Base-by-base conservation (phyloP, 371 early-diverging fungal species). In the Mortierella sp. region DNA sequence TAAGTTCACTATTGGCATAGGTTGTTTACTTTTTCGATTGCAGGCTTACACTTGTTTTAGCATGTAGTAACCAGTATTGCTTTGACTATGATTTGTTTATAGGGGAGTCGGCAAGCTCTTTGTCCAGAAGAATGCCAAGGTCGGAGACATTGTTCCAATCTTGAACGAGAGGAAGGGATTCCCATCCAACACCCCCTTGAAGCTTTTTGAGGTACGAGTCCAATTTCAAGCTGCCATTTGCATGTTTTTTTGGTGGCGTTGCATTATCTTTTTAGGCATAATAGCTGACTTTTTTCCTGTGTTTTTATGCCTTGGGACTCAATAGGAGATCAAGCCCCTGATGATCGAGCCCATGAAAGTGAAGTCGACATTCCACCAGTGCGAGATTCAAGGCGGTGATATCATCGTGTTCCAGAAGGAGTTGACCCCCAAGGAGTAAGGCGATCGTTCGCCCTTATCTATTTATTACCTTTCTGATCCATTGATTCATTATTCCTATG, bases 321-420 rank as follows among this genome's bases (percentile, higher is more conserved):
- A 65, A 72, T 60, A 86, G 91, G 99, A 99, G 89, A 93, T 97
- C 86, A 97, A 97, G 88, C 96, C 97, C 1, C 90, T 90, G 2
- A 95, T 97, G 95, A 94, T 98, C 74, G 98, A 97, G 54, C 77
- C 76, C 16, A 89, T 96, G 85, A 92, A 94, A 78, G 44, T 80
- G 35, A 89, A 90, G 63, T n/a, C 74, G 16, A 95, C 96, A 0
- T 96, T 97, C 81, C 76, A 60, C 8, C 83, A 89, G 54, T 93
- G 96, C 35, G 98, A 98, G 82, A 90, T 98, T 72, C 95, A 95
- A 80, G 92, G 94, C 72, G 98, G 99, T 24, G 98, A 98, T 88
- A 98, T 98, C 75, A 91, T 98, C 72, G 94, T 94, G 80, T 93
- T 95, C 83, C 97, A 97, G 87, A 88, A 84, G 49, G 88, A 87